phyloP scores from a whole-genome alignment of 2,329 filamentous ascomycete genomes.

The Hawksworthiomyces lignivorus region DNA sequence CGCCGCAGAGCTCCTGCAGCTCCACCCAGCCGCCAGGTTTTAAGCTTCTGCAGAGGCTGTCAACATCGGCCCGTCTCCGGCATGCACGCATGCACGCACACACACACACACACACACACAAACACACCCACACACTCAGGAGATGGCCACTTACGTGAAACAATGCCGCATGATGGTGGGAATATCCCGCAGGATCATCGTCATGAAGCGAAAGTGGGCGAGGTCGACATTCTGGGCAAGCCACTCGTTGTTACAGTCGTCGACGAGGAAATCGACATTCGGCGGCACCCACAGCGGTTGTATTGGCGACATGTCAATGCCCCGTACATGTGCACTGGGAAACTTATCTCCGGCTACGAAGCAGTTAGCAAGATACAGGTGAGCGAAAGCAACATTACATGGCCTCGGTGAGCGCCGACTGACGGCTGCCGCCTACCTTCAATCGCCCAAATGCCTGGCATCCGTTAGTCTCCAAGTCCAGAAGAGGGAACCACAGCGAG shows the following conservation, averaged over 20 bases:
- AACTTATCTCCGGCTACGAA: slow-evolving; percentile 25
- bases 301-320: slow-evolving; percentile 37
- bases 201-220: slow-evolving; percentile 49
- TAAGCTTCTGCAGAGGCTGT: slow-evolving; percentile 25
- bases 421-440: slow-evolving; percentile 14
- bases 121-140: too few species aligned
- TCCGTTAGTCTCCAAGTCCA: slow-evolving; percentile 2
- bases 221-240: slow-evolving; percentile 50
- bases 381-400: too few species aligned
- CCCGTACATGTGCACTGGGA: slow-evolving; percentile 30
- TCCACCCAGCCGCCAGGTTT: slow-evolving; percentile 43
- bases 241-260: slow-evolving; percentile 43
- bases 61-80: too few species aligned
- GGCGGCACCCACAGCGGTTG: slow-evolving; percentile 38
- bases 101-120: too few species aligned
- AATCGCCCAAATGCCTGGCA: slow-evolving; percentile 26
- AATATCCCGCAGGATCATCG: slow-evolving; percentile 47
- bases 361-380: background rate
- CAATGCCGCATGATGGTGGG: slow-evolving; percentile 34
- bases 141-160: slow-evolving; percentile 23
- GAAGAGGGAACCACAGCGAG: background rate
- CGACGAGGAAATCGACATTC: slow-evolving; percentile 14
- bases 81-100: too few species aligned
- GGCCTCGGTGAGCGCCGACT: background rate
- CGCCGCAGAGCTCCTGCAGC: slow-evolving; percentile 34